A percentile compares a stretch with the other conserved stretches of the same genome.
Conservation (phyloP, 208 protist species). For the Leishmania aethiopica region DNA sequence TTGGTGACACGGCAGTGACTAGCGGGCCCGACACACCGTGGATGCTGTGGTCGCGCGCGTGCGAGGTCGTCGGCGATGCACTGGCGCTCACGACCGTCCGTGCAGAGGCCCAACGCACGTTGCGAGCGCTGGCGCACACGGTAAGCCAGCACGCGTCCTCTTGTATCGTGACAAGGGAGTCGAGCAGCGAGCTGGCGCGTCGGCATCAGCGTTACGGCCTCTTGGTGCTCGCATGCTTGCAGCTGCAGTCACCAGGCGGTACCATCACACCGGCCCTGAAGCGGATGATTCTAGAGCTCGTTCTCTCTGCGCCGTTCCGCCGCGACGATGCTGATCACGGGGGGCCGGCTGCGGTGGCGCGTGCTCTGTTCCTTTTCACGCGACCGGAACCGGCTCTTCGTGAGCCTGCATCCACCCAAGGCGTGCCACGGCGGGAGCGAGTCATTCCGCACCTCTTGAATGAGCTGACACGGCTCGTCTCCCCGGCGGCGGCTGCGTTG, state of each 20-base stretch:
- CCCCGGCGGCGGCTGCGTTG: background rate
- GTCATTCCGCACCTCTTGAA: conserved; percentile 19
- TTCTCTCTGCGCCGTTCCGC: conserved; percentile 16
- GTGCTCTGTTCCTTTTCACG: conserved; percentile 40
- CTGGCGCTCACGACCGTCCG: conserved; percentile 24
- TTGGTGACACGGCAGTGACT: background rate
- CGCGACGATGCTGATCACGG: background rate
- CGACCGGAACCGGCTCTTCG: background rate
- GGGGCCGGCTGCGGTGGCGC: conserved; percentile 30
- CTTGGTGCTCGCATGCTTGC: conserved; percentile 28
- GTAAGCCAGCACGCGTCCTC: conserved; percentile 2
- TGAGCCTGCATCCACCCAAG: background rate
- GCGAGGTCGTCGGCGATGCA: conserved; percentile 33
- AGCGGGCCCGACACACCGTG: background rate
- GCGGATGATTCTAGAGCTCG: conserved; percentile 10
- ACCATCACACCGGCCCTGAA: conserved; percentile 8
- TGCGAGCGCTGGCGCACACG: conserved; percentile 12
- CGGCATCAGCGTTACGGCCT: conserved; percentile 26
- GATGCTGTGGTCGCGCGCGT: conserved; percentile 45
- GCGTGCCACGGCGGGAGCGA: background rate
- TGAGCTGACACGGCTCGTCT: conserved; percentile 18
- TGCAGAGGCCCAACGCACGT: conserved; percentile 28
- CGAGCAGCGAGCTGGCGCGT: conserved; percentile 1
- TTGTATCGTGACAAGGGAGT: background rate
- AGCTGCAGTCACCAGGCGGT: conserved; percentile 22